These are phyloP conservation scores for Starmerella asiatica DNA, from an alignment of 805 yeast genomes.

Conservation along the genomic window DNA sequence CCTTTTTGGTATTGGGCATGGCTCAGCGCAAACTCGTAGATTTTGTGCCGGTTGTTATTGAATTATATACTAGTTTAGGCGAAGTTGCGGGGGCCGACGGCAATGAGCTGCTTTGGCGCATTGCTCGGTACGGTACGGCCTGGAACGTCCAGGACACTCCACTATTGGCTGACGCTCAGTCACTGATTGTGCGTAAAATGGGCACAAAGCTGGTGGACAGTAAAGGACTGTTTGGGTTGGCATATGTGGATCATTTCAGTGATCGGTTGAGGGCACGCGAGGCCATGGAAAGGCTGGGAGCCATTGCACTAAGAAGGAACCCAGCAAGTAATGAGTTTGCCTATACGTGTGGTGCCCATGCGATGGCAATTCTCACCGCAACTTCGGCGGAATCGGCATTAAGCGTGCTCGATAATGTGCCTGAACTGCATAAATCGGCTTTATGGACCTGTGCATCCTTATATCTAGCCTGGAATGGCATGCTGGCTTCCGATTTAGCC, in stretches of 20 bases:
- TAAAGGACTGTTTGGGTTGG: constrained; percentile 25
- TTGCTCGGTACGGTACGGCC: constrained; percentile 21
- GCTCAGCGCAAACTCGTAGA: constrained; percentile 19
- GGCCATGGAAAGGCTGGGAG: constrained; percentile 5
- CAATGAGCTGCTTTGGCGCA: constrained; percentile 25
- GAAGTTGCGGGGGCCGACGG: constrained; percentile 3
- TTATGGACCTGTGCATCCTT: constrained; percentile 21
- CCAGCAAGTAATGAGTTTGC: constrained; percentile 13
- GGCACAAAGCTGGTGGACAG: constrained; percentile 18
- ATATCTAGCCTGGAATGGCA: constrained; percentile 14
- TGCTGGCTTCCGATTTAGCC: constrained; percentile 17
- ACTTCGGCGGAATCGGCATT: constrained; percentile 12
- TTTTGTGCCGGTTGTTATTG: constrained; percentile 20
- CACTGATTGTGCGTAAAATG: constrained; percentile 18
- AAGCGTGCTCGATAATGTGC: constrained; percentile 3
- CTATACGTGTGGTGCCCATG: constrained; percentile 10
- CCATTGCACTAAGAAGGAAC: constrained; percentile 2
- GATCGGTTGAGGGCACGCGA: constrained; percentile 8
- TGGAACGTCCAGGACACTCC: constrained; percentile 18
- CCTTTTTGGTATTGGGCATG: constrained; percentile 16
- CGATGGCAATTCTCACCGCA: constrained; percentile 11
- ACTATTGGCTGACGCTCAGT: constrained; percentile 21
- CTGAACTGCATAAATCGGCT: background rate
- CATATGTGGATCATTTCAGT: constrained; percentile 18
- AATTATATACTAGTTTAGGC: constrained; percentile 16